A percentile compares a stretch with the other conserved stretches of the same genome.
phyloP scores from a whole-genome alignment of 441 rosid species.

The Viola pubescens region DNA sequence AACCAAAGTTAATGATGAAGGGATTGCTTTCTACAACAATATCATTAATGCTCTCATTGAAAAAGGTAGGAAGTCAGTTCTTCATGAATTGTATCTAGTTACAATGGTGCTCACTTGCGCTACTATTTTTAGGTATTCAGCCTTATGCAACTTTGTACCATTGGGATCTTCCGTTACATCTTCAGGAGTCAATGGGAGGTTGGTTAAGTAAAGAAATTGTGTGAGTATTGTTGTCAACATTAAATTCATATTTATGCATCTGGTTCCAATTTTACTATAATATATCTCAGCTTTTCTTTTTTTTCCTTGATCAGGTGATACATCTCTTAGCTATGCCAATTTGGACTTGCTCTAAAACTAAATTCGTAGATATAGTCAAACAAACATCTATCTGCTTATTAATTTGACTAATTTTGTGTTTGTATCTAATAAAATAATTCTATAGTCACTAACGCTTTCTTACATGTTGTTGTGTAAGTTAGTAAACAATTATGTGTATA shows the following conservation, averaged over 20 bases:
- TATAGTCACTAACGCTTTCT: too few relatives aligned
- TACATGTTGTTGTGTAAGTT: too few relatives aligned
- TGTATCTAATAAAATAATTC: too few relatives aligned
- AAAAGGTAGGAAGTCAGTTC: slow-evolving; percentile 43
- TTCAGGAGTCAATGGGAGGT: slow-evolving; percentile 70
- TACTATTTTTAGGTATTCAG: slow-evolving; percentile 54
- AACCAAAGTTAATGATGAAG: slow-evolving; percentile 63
- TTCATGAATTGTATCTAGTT: slow-evolving; percentile 16
- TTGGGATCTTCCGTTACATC: slow-evolving; percentile 97
- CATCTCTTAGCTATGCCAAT: too few relatives aligned
- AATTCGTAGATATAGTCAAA: too few relatives aligned
- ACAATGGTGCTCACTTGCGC: neutral
- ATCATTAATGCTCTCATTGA: slow-evolving; percentile 71
- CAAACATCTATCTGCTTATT: too few relatives aligned
- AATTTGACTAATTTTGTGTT: too few relatives aligned
- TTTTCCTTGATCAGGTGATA: too few relatives aligned
- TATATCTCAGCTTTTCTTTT: too few relatives aligned
- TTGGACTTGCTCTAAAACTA: too few relatives aligned
- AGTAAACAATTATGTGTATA: too few relatives aligned
- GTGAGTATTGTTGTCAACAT: slow-evolving; percentile 37
- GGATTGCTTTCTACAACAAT: slow-evolving; percentile 73
- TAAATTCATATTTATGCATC: neutral
- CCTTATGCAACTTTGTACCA: slow-evolving; percentile 79
- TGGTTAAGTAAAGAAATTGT: slow-evolving; percentile 68
- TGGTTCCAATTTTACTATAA: too few relatives aligned